Conservation (phyloP, 495 filamentous ascomycete genomes). For the Penicillium ucsense region DNA sequence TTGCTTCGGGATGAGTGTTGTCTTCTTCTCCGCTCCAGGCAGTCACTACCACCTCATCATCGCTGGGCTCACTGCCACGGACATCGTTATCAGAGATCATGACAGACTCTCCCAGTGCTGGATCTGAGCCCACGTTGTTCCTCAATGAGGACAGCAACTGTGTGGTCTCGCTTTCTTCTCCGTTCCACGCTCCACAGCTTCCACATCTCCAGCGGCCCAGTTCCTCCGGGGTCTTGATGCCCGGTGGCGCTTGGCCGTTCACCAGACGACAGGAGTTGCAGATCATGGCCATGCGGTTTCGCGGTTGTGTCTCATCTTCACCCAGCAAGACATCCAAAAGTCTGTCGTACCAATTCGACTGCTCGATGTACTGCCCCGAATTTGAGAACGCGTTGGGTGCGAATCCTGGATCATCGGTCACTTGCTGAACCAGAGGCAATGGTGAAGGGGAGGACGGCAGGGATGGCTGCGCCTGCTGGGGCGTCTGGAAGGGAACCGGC, state of each 20-base stretch:
- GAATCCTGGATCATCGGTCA: slow-evolving; percentile 38
- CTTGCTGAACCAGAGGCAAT: slow-evolving; percentile 5
- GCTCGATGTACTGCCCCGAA: slow-evolving; percentile 33
- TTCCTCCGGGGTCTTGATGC: slow-evolving; percentile 65
- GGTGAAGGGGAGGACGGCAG: slow-evolving; percentile 10
- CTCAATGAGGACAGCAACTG: slow-evolving; percentile 42
- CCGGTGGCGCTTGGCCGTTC: slow-evolving; percentile 92
- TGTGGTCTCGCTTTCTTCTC: slow-evolving; percentile 62
- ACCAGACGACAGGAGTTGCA: slow-evolving; percentile 77
- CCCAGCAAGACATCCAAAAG: slow-evolving; percentile 85
- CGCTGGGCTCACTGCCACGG: slow-evolving; percentile 13
- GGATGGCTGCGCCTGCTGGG: slow-evolving; percentile 4
- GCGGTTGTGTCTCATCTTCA: slow-evolving; percentile 88
- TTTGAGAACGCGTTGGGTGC: slow-evolving; percentile 52
- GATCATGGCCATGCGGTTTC: slow-evolving; percentile 84
- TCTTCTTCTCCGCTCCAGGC: slow-evolving; percentile 18
- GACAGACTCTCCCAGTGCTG: slow-evolving; percentile 15
- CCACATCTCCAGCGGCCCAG: slow-evolving; percentile 85
- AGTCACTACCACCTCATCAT: slow-evolving; percentile 20
- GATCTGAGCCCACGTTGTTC: slow-evolving; percentile 9
- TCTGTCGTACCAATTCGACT: slow-evolving; percentile 84
- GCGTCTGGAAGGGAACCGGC: slow-evolving; percentile 15
- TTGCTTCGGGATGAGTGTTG: background rate
- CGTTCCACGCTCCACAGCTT: slow-evolving; percentile 76
- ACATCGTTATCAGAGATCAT: slow-evolving; percentile 11